Evolutionary conservation across 257 asterid genomes (phyloP), one percentile per base, ranked within the genome.

Genomic region (Linaria vulgaris): DNA sequence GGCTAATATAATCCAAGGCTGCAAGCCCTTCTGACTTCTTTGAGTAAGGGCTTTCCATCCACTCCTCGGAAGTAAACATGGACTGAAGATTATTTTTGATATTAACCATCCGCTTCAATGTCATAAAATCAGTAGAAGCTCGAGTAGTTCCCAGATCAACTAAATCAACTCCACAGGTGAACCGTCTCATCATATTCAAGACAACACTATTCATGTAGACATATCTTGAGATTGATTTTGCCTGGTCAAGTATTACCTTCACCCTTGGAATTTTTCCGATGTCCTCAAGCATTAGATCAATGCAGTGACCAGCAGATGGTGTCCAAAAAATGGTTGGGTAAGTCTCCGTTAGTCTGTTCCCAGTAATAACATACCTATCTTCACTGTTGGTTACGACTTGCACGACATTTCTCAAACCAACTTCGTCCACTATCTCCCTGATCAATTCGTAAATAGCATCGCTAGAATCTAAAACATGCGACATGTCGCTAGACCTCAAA

Each of bases 51-150:
- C 91, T 75, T 43, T 83, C 94, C 79, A 77, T 77, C 99, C 99
- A 92, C 70, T 89, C 99, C 72, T 83, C 88, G 11, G 97, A 92
- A 69, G 94, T 79, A 68, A 87, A 82, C 95, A 90, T 90, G 24
- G 91, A 80, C 67, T 87, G 96, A 58, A 92, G 72, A 73, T 84
- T 77, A 75, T 87, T 87, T 64, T 81, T 80, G 63, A 85, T 78
- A 48, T 64, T 78, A 49, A 82, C 74, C 95, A 94, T 85, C 69
- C 95, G 69, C 69, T 85, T 84, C 78, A 94, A 57, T 30, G 95
- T 87, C 76, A 66, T 59, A 61, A 94, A 87, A 82, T 82, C 90
- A 1, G 96, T 87, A 43, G 85, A 76, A 0, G 81, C 74, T 12
- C 67, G 78, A 67, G 88, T 82, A n/a, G 45, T 59, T 17, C 99